Evolutionary conservation across 176 grass and related monocot genomes (phyloP).

Genomic region (Carex scoparia): DNA sequence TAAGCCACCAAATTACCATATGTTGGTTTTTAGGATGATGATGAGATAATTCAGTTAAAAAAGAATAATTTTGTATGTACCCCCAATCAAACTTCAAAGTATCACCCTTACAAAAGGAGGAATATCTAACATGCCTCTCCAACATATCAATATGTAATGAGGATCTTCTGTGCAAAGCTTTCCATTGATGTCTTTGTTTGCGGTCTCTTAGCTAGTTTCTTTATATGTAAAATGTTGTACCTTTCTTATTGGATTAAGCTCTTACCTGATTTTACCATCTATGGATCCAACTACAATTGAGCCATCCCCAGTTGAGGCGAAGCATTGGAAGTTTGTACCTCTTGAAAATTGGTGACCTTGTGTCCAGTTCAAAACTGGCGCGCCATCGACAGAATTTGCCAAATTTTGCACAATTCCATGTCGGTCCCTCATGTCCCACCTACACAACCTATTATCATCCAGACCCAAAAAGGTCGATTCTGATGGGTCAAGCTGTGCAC

Average conservation of each 20-base stretch:
- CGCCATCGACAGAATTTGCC: constrained; percentile 36
- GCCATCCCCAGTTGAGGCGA: constrained; percentile 76
- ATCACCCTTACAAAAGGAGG: neutral
- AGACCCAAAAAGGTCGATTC: constrained; percentile 88
- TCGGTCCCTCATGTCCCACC: constrained; percentile 86
- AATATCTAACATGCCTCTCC: neutral
- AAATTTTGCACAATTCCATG: constrained; percentile 71
- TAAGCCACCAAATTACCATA: neutral
- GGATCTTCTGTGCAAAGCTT: neutral
- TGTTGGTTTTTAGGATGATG: neutral
- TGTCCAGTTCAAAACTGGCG: constrained; percentile 68
- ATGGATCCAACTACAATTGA: constrained; percentile 89
- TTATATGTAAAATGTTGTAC: neutral
- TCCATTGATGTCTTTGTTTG: neutral
- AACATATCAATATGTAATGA: neutral
- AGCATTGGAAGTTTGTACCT: constrained; percentile 87
- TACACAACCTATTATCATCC: constrained; percentile 70
- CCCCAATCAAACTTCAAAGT: neutral
- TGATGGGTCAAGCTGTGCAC: constrained; percentile 65
- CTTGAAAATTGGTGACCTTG: constrained; percentile 88
- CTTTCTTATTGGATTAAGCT: neutral
- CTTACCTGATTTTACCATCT: constrained; percentile 69
- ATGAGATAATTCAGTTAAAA: neutral
- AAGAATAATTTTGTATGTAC: neutral
- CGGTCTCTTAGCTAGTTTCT: neutral